Evolutionary conservation across 805 yeast species (phyloP).

Genomic region (Spathaspora sp.): DNA sequence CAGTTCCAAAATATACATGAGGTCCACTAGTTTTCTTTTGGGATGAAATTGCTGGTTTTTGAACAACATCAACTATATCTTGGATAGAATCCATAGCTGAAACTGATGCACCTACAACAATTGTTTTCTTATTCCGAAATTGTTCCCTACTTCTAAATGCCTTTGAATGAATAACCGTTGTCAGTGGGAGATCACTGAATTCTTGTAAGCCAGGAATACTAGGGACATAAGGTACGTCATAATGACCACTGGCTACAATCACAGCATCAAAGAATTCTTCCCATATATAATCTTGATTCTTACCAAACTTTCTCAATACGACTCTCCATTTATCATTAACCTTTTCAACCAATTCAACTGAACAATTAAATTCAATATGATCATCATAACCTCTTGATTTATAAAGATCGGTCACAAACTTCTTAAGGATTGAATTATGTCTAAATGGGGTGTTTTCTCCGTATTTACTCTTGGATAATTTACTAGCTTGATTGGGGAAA

Average conservation of each 20-base stretch:
- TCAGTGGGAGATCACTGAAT: slow-evolving; percentile 24
- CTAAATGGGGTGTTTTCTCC: slow-evolving; percentile 62
- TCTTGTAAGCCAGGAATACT: slow-evolving; percentile 25
- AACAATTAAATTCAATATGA: slow-evolving; percentile 12
- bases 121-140: slow-evolving; percentile 38
- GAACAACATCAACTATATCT: not conserved
- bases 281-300: not conserved
- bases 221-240: slow-evolving; percentile 33
- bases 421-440: slow-evolving; percentile 23
- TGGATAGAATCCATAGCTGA: slow-evolving; percentile 60
- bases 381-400: not conserved
- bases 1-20: slow-evolving; percentile 15
- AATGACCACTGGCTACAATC: slow-evolving; percentile 39
- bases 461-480: slow-evolving; percentile 58
- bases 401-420: slow-evolving; percentile 7
- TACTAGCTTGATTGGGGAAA: slow-evolving; percentile 28
- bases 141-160: slow-evolving; percentile 21
- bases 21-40: slow-evolving; percentile 47
- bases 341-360: slow-evolving; percentile 8
- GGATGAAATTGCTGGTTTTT: slow-evolving; percentile 39
- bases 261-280: slow-evolving; percentile 30
- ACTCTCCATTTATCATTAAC: slow-evolving; percentile 12
- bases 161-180: slow-evolving; percentile 29
- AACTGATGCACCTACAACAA: slow-evolving; percentile 75
- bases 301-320: slow-evolving; percentile 4